A percentile compares a stretch with the other conserved stretches of the same genome.
These are phyloP conservation scores for Calocera cornea DNA, from an alignment of 768 basidiomycete species.

Conservation along the genomic window DNA sequence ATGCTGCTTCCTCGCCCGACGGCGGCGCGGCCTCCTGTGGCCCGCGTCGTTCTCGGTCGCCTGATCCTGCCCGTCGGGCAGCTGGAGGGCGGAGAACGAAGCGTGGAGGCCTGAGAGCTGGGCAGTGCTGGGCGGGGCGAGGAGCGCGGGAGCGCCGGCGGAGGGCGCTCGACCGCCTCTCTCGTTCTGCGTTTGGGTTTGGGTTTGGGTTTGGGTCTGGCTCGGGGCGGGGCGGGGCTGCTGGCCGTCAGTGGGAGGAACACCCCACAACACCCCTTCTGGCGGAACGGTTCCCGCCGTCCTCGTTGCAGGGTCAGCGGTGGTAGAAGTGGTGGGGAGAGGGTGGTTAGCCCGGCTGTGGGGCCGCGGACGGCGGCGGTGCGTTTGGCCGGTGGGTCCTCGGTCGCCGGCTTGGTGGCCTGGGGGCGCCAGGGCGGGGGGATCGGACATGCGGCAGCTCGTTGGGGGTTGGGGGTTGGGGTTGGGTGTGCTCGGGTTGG, in stretches of 20 bases:
- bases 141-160: too few species aligned
- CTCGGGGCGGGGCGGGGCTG: too few species aligned
- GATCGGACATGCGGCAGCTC: neutral
- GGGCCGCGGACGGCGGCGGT: neutral
- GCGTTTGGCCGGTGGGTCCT: neutral
- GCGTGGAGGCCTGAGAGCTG: neutral
- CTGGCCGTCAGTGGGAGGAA: too few species aligned
- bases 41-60: too few species aligned
- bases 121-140: too few species aligned
- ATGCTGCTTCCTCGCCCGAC: too few species aligned
- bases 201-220: neutral
- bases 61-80: neutral
- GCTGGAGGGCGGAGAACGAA: neutral
- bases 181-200: neutral
- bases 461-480: too few species aligned
- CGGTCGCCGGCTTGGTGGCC: neutral
- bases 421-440: neutral
- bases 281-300: neutral
- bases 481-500: too few species aligned
- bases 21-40: too few species aligned
- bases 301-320: too few species aligned
- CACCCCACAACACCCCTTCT: too few species aligned
- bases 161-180: neutral
- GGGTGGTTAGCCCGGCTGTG: conserved; percentile 1
- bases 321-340: neutral